Percentiles rank a stretch among this genome's conserved stretches.
phyloP scores from a whole-genome alignment of 2,329 filamentous ascomycete genomes.

The Penicillium janthinellum region DNA sequence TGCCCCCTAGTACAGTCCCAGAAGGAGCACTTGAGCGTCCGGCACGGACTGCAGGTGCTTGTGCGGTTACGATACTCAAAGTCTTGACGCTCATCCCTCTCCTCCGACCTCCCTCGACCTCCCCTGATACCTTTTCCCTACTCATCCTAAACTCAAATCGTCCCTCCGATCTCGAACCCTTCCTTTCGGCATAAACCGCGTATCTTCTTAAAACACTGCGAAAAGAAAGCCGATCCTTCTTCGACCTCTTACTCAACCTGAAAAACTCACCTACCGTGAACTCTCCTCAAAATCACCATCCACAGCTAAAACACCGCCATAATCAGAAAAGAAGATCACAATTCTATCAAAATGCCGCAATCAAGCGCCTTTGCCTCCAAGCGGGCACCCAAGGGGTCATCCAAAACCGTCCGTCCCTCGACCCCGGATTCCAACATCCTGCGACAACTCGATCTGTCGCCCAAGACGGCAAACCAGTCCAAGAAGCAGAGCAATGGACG shows the following conservation, averaged over 20 bases:
- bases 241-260: neutral
- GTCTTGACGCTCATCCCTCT: constrained; percentile 11
- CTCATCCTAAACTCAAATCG: neutral
- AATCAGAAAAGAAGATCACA: neutral
- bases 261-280: neutral
- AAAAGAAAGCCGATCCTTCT: neutral
- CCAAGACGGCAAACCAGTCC: constrained; percentile 25
- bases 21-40: constrained; percentile 44
- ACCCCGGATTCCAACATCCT: constrained; percentile 28
- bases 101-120: constrained; percentile 19
- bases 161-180: constrained; percentile 5
- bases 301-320: neutral
- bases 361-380: constrained; percentile 32
- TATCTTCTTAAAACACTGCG: neutral
- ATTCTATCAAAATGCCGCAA: constrained; percentile 24
- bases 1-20: constrained; percentile 50
- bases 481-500: constrained; percentile 31
- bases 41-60: constrained; percentile 41
- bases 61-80: constrained; percentile 20
- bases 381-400: constrained; percentile 28
- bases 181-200: neutral
- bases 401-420: constrained; percentile 28
- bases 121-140: constrained; percentile 14
- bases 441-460: constrained; percentile 26
- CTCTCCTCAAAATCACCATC: neutral